Percentiles rank a stretch among this genome's conserved stretches.
phyloP scores from a whole-genome alignment of 371 early-diverging fungal genomes.

The Mucor saturninus region DNA sequence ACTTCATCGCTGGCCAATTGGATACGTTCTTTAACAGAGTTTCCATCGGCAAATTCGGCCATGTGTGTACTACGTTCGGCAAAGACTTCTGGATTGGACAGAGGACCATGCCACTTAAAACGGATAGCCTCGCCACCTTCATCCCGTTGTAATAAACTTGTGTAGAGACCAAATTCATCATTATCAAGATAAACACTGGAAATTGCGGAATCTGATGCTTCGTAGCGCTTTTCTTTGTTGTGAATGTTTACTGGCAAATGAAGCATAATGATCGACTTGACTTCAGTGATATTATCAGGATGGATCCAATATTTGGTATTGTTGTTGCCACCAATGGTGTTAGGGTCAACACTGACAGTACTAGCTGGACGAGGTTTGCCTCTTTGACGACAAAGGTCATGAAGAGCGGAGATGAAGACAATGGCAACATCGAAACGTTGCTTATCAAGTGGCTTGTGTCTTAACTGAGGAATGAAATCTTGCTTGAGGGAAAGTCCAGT shows the following conservation, averaged over 20 bases:
- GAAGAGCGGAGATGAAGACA: slow-evolving; percentile 50
- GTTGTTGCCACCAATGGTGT: slow-evolving; percentile 62
- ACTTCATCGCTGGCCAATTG: slow-evolving; percentile 89
- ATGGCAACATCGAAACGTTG: slow-evolving; percentile 64
- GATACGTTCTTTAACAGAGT: slow-evolving; percentile 91
- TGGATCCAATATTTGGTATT: slow-evolving; percentile 99
- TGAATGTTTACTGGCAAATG: slow-evolving; percentile 96
- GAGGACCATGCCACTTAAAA: slow-evolving; percentile 88
- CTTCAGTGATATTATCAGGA: slow-evolving; percentile 96
- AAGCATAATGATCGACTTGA: slow-evolving; percentile 91
- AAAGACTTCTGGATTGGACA: slow-evolving; percentile 65
- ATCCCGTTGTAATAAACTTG: slow-evolving; percentile 88
- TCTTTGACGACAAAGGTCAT: slow-evolving; percentile 46
- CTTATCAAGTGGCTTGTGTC: slow-evolving; percentile 51
- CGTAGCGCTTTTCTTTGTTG: slow-evolving; percentile 61
- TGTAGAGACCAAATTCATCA: slow-evolving; percentile 88
- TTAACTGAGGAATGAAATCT: slow-evolving; percentile 81
- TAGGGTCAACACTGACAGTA: slow-evolving; percentile 8
- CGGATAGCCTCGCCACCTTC: slow-evolving; percentile 94
- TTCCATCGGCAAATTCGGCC: slow-evolving; percentile 94
- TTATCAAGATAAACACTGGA: slow-evolving; percentile 97
- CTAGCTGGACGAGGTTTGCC: slow-evolving; percentile 40
- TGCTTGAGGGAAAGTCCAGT: slow-evolving; percentile 74
- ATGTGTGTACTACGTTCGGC: slow-evolving; percentile 96
- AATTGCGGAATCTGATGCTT: slow-evolving; percentile 65